Evolutionary conservation across 2,329 filamentous ascomycete species (phyloP).

Genomic region (Venturia oleaginea): DNA sequence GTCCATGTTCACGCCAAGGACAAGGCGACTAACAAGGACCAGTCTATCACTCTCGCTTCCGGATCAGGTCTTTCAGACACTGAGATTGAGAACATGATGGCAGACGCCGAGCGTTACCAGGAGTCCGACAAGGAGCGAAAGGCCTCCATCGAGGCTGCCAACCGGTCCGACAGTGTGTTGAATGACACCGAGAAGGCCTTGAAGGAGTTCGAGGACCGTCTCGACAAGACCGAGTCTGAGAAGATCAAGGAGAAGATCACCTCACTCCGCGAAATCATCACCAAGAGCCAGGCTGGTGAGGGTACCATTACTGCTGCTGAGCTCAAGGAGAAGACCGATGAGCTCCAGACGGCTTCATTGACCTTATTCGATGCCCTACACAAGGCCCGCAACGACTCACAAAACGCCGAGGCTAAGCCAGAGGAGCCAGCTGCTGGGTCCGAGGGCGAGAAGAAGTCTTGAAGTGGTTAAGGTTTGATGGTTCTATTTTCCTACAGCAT

Average conservation of each 20-base stretch:
- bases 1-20: constrained; percentile 98
- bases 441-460: constrained; percentile 67
- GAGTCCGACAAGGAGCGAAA: constrained; percentile 96
- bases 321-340: constrained; percentile 97
- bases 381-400: constrained; percentile 70
- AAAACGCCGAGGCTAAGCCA: constrained; percentile 37
- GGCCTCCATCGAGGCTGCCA: constrained; percentile 87
- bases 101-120: constrained; percentile 94
- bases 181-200: constrained; percentile 98
- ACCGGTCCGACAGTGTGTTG: constrained; percentile 90
- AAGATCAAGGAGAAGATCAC: constrained; percentile 90
- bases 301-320: constrained; percentile 75
- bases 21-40: constrained; percentile 98
- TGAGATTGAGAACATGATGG: constrained; percentile 96
- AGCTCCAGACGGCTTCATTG: constrained; percentile 90
- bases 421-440: constrained; percentile 31
- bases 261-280: constrained; percentile 76
- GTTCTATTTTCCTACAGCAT: constrained; percentile 24
- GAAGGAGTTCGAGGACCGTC: constrained; percentile 90
- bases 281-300: constrained; percentile 92
- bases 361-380: constrained; percentile 99
- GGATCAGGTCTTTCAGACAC: constrained; percentile 90
- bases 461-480: background rate
- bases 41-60: constrained; percentile 97
- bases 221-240: constrained; percentile 94